These are phyloP conservation scores for Astrothelium macrocarpum DNA, from an alignment of 495 filamentous ascomycete genomes.

Conservation along the genomic window DNA sequence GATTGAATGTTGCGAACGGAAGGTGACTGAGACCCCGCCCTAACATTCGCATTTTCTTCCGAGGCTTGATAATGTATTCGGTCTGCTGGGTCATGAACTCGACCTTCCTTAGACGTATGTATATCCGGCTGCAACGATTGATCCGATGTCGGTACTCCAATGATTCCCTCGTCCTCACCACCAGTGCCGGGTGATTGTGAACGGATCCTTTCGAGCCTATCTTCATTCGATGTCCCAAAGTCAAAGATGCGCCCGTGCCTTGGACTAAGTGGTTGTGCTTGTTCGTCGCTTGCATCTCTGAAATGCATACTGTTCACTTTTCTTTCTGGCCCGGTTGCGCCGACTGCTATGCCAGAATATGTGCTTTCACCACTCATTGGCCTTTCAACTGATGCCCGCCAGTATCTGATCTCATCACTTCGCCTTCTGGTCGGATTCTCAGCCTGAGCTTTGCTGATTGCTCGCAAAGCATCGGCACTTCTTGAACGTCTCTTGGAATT, in stretches of 20 bases:
- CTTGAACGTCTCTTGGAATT: conserved; percentile 17
- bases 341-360: neutral
- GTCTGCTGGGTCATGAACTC: neutral
- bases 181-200: neutral
- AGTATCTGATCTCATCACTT: conserved; percentile 21
- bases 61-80: neutral
- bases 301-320: neutral
- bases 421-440: conserved; percentile 1
- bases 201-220: neutral
- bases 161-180: neutral
- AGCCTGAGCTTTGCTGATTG: neutral
- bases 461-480: conserved; percentile 18
- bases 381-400: conserved; percentile 10
- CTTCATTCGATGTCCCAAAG: neutral
- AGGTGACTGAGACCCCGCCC: neutral
- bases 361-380: neutral
- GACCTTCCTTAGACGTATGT: neutral
- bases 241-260: conserved; percentile 1
- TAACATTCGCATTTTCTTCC: neutral
- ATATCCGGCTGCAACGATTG: neutral
- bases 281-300: neutral
- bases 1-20: neutral
- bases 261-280: neutral
- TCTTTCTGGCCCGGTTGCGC: neutral
- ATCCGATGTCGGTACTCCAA: neutral